phyloP scores from a whole-genome alignment of 176 grass and related monocot genomes.

The Puya raimondii region DNA sequence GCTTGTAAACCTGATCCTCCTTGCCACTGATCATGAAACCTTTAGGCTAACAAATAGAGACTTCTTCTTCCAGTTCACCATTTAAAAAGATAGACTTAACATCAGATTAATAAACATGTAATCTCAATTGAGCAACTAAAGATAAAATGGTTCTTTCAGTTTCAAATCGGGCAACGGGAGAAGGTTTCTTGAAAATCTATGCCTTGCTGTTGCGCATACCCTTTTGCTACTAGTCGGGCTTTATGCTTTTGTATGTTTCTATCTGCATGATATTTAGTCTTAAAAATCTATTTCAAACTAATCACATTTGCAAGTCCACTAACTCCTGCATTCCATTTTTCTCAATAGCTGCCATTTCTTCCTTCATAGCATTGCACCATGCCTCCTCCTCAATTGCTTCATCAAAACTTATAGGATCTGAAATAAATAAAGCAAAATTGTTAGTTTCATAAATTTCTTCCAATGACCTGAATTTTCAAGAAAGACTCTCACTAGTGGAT shows the following conservation, averaged over 20 bases:
- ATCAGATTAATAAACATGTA: slow-evolving; percentile 10
- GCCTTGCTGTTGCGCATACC: neutral
- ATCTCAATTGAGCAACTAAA: neutral
- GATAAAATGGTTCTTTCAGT: neutral
- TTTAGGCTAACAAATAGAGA: neutral
- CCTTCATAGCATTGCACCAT: too few species aligned
- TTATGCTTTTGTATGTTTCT: too few species aligned
- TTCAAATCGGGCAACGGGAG: neutral
- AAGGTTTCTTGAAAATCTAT: neutral
- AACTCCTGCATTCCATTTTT: too few species aligned
- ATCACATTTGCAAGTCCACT: too few species aligned
- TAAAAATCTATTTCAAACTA: too few species aligned
- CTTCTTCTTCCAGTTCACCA: slow-evolving; percentile 8
- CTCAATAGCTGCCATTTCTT: too few species aligned
- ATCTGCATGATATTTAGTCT: too few species aligned
- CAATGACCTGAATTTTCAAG: neutral
- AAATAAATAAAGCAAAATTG: too few species aligned
- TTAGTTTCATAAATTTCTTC: neutral
- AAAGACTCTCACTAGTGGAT: neutral
- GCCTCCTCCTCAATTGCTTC: too few species aligned
- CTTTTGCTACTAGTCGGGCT: too few species aligned
- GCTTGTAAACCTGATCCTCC: slow-evolving; percentile 8
- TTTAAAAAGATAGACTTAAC: slow-evolving; percentile 1
- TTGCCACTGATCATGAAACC: neutral
- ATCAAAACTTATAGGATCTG: too few species aligned